Evolutionary conservation across 495 filamentous ascomycete species (phyloP), one percentile per base, ranked within the genome.

Genomic region (Penicillium odoratum): DNA sequence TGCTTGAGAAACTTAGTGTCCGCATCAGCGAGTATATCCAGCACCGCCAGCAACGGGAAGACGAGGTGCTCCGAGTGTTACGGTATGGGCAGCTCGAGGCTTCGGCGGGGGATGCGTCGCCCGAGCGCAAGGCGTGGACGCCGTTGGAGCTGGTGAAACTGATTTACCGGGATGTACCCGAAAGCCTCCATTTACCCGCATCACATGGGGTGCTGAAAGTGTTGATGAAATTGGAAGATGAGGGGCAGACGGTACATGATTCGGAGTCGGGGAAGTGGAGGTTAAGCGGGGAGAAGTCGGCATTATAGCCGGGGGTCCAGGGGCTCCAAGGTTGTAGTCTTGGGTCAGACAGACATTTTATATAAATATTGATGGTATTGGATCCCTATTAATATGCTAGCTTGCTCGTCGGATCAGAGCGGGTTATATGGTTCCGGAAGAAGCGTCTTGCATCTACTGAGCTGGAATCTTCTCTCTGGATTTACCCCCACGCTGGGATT

Each of bases 131-230:
- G 38, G 67, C 61, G 0, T 91, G 87, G 87, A 87, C 84, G 21
- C 74, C 85, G 7, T 87, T 93, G 77, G 88, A 92, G 65, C 76
- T 98, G 44, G 95, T 98, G 28, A 88, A 89, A 72, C 73, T 85
- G 26, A 89, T 98, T 21, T 98, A 98, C 66, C 78, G 78, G 44
- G 87, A 89, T 70, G 84, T 95, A 7, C 84, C 88, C 5, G 86
- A 88, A 69, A 84, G 78, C 60, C 76, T 98, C 61, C 88, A 91
- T 71, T 60, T 78, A 30, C 85, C 93, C 15, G 91, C 90, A 4
- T 85, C 85, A 46, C 74, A 78, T 42, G 91, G 90, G 4, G 78
- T 91, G 25, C 45, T 84, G 45, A 84, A 87, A 70, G 84, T 93
- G 48, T 66, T 94, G 57, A 63, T 74, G 59, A 93, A 93, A 76